Base-by-base conservation (phyloP, 2,329 filamentous ascomycete species). In the Epichloe glyceriae region DNA sequence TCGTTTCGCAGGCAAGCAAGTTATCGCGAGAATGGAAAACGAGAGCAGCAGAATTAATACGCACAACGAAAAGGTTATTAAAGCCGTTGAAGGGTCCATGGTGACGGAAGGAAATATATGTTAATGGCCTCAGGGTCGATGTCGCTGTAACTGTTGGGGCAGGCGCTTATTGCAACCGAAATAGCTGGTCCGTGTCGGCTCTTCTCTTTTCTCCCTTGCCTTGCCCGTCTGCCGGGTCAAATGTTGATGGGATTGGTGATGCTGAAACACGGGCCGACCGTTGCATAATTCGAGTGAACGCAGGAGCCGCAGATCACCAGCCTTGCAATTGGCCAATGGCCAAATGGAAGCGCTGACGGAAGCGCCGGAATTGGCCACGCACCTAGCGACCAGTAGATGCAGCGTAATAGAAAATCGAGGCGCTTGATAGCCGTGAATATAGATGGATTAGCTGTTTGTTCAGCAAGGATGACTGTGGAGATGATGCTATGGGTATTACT, bases 51-150 rank as follows among this genome's bases (percentile, higher is more conserved):
- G 4, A 19, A 45, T 15, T 15, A 44, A 39, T 20, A 58, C 79
- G 78, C 71, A 83, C 80, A 83, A 67, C 67, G 81, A 74, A 64
- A 86, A 85, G 54, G 82, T 84, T 62, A 84, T 75, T 57, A 86
- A 78, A 53, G 82, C 82, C 20, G 81, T 84, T 41, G 73, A 73
- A 49, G 77, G 77, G 65, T 80, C 76, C 77, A 80, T 79, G 62
- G 45, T 46, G 55, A 55, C 52, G 49, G 40, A 49, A 50, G 20
- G 15, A 26, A 14, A 38, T 40, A 47, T 43, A 19, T 35, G 37
- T 19, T 22, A 43, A 38, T n/a, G 5, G 17, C 26, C 26, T 8
- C 26, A 39, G 12, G 35, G 15, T n/a, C 37, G 10, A 20, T 15
- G 26, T 37, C 30, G 43, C 22, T 12, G 39, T n/a, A 20, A 47